Base-by-base conservation (phyloP, 345 rosid species). In the Aquilaria malaccensis region DNA sequence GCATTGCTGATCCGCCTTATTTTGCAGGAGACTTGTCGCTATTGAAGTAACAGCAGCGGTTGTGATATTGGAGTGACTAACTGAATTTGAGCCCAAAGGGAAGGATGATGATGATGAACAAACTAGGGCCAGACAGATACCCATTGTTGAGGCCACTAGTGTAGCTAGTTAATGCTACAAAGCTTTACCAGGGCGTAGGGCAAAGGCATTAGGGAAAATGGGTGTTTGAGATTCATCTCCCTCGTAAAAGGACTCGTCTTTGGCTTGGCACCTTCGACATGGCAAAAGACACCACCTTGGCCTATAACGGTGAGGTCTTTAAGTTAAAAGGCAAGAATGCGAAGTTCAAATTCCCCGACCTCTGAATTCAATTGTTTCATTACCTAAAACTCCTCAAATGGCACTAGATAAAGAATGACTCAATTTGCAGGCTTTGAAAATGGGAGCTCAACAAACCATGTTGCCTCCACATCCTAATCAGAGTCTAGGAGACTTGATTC, bases 131-230 rank as follows among this genome's bases (percentile, higher is more conserved):
- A 11, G 92, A 86, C 2, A 76, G 81, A 50, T 54, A 83, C 71
- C 85, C 84, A 53, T 53, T 77, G 52, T 67, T 72, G 46, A 70
- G 85, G 67, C 85, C 86, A 4, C 79, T 78, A 1, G 47, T 82
- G 11, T 93, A 85, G 77, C 98, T 96, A 7, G 63, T 81, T 31
- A 79, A 82, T 61, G 63, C 93, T 9, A 89, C 95, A 2, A 92
- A 85, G 77, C 87, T 92, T 32, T 92, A 92, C 56, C 81, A 95
- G 60, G 98, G 96, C 59, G 95, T 92, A 46, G 82, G 95, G 74
- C 98, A 92, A 69, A 80, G 95, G 63, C 96, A 92, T 70, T 88
- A 95, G 96, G 96, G 98, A 29, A 92, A 92, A 83, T 92, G 98
- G 96, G 96, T 89, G 10, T 95, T 96, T 0, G 96, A 92, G 79